A percentile compares a stretch with the other conserved stretches of the same genome.
Evolutionary conservation across 106 monocot genomes (phyloP).

Genomic region (Platanthera guangdongensis): DNA sequence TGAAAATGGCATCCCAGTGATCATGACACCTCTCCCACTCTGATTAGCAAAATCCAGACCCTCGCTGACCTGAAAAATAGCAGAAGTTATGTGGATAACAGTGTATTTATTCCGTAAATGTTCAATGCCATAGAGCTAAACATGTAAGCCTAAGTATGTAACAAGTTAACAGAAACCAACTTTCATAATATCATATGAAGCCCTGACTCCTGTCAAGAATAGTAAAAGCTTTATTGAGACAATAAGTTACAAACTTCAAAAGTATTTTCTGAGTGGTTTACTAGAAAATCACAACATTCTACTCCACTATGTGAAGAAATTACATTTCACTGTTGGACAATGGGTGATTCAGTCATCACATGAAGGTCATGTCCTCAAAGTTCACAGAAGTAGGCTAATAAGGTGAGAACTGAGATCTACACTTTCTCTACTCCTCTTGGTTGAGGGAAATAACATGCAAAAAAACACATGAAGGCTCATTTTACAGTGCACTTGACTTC

Average conservation of each 20-base stretch:
- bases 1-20: slow-evolving; percentile 93
- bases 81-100: background rate
- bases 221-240: background rate
- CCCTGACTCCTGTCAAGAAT: background rate
- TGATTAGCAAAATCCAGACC: slow-evolving; percentile 99
- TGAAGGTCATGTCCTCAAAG: background rate
- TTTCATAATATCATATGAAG: background rate
- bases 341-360: background rate
- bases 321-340: background rate
- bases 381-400: background rate
- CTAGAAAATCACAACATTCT: background rate
- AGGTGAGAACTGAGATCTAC: background rate
- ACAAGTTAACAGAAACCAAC: background rate
- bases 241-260: background rate
- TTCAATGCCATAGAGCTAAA: background rate
- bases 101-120: background rate
- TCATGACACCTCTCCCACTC: slow-evolving; percentile 86
- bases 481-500: background rate
- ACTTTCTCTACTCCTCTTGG: background rate
- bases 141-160: background rate
- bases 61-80: slow-evolving; percentile 69
- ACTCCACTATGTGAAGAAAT: background rate
- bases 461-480: background rate
- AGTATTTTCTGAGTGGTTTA: background rate
- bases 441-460: background rate